phyloP scores from a whole-genome alignment of 192 early-diverging fungal species.

The Irineochytrium annulatum region DNA sequence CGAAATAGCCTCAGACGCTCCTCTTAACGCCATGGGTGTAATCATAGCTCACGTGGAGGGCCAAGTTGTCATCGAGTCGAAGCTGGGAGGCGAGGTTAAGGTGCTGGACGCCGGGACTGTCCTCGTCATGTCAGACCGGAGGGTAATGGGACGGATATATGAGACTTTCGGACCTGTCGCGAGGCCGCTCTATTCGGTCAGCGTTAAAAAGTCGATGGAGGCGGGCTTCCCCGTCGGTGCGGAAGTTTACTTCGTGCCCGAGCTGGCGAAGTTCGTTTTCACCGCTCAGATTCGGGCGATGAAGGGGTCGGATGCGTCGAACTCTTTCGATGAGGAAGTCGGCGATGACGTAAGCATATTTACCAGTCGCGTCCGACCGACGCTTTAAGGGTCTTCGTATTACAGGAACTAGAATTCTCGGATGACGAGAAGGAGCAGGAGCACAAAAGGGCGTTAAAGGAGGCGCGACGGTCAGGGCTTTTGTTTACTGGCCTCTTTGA shows the following conservation, averaged over 20 bases:
- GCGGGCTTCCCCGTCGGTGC: constrained; percentile 30
- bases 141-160: constrained; percentile 41
- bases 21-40: constrained; percentile 56
- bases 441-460: constrained; percentile 30
- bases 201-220: constrained; percentile 63
- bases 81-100: constrained; percentile 35
- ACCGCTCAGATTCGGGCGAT: constrained; percentile 56
- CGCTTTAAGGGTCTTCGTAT: not conserved
- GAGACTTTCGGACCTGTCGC: constrained; percentile 92
- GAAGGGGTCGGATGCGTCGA: constrained; percentile 91
- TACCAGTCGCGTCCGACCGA: not conserved
- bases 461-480: not conserved
- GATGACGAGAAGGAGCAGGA: constrained; percentile 87
- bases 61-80: constrained; percentile 65
- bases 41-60: constrained; percentile 69
- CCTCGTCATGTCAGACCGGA: constrained; percentile 58
- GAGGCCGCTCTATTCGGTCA: constrained; percentile 76
- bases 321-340: constrained; percentile 89
- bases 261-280: constrained; percentile 60
- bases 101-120: constrained; percentile 77
- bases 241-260: constrained; percentile 61
- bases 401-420: constrained; percentile 82
- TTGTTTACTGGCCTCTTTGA: not conserved
- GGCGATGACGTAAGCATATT: constrained; percentile 47
- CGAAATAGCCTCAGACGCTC: constrained; percentile 45